Evolutionary conservation across 2,329 filamentous ascomycete genomes (phyloP).

Genomic region (Exserohilum rostratum): DNA sequence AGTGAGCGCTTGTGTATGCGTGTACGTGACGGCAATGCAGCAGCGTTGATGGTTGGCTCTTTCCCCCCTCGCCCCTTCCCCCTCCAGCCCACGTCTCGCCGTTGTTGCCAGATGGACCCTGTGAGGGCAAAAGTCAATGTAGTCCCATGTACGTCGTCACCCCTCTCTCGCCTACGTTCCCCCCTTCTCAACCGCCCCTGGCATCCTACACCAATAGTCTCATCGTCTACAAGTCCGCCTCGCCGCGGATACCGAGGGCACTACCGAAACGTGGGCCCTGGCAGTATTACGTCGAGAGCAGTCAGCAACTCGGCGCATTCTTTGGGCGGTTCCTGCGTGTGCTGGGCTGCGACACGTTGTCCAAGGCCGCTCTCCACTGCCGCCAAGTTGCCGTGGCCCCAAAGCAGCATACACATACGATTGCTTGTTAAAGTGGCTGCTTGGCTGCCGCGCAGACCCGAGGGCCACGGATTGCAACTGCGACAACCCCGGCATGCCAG

Average conservation of each 20-base stretch:
- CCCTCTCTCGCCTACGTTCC: background rate
- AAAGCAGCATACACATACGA: background rate
- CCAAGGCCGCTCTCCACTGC: background rate
- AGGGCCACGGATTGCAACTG: background rate
- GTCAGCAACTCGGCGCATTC: background rate
- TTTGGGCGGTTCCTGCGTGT: background rate
- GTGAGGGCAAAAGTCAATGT: too few species aligned
- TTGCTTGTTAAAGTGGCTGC: background rate
- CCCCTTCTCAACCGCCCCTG: background rate
- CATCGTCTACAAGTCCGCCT: background rate
- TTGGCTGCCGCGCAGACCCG: background rate
- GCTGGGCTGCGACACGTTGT: background rate
- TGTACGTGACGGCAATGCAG: constrained; percentile 1
- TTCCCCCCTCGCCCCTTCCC: constrained; percentile 1
- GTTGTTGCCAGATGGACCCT: too few species aligned
- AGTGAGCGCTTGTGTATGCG: too few species aligned
- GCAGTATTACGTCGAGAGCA: constrained; percentile 3
- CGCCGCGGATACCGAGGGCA: background rate
- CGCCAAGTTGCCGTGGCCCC: background rate
- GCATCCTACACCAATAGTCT: constrained; percentile 1
- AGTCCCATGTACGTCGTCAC: background rate
- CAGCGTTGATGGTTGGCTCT: constrained; percentile 5
- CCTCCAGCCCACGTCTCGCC: too few species aligned
- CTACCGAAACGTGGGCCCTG: background rate
- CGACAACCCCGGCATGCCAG: background rate